Conservation (phyloP, 305 asterid species). For the Fraxinus sp. region DNA sequence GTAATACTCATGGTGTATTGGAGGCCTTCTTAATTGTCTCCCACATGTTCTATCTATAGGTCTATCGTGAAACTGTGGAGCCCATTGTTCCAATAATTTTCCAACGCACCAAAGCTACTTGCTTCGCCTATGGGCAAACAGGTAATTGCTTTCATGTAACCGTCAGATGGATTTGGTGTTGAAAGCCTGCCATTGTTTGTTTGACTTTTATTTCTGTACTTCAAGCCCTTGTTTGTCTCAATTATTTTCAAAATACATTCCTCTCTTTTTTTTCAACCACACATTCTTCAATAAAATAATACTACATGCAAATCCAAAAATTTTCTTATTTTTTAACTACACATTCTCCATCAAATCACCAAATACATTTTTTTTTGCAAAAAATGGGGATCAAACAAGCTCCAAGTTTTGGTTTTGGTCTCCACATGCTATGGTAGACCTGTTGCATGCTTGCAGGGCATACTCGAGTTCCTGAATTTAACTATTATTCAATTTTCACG, state of each 20-base stretch:
- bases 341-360: background rate
- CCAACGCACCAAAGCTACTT: constrained; percentile 98
- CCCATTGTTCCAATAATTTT: constrained; percentile 96
- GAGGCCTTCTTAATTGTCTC: background rate
- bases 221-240: background rate
- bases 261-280: background rate
- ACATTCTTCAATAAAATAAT: background rate
- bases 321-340: background rate
- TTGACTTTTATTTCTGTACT: background rate
- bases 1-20: background rate
- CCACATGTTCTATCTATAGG: constrained; percentile 38
- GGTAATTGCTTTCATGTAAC: constrained; percentile 39
- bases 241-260: background rate
- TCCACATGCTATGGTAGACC: background rate
- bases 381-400: background rate
- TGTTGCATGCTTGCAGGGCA: background rate
- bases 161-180: background rate
- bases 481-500: background rate
- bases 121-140: constrained; percentile 99
- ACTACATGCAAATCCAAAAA: background rate
- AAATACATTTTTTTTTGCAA: background rate
- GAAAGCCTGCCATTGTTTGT: background rate
- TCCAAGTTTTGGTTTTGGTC: background rate
- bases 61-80: constrained; percentile 92
- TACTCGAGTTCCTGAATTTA: background rate